phyloP scores from a whole-genome alignment of 2,329 filamentous ascomycete genomes.

The Sarocladiaceae sp. region DNA sequence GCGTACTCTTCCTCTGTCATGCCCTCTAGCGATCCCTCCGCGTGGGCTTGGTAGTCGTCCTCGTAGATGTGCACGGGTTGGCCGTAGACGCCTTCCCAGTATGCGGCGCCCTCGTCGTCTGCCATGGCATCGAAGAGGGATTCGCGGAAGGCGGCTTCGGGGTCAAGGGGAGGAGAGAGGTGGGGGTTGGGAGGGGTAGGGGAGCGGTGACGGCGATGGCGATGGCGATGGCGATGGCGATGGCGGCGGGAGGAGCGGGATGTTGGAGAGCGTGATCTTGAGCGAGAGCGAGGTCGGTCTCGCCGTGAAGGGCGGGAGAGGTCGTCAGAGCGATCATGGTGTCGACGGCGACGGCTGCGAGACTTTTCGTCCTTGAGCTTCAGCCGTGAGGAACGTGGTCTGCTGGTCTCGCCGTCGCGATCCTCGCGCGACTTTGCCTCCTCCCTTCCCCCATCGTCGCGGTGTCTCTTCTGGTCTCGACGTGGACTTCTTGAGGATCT shows the following conservation, averaged over 20 bases:
- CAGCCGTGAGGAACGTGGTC: slow-evolving; percentile 24
- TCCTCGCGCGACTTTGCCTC: slow-evolving; percentile 1
- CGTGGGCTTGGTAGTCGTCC: slow-evolving; percentile 21
- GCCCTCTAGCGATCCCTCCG: slow-evolving; percentile 55
- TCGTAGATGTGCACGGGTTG: slow-evolving; percentile 84
- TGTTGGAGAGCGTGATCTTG: slow-evolving; percentile 15
- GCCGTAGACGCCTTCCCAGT: slow-evolving; percentile 95
- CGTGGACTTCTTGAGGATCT: background rate
- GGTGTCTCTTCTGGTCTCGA: background rate
- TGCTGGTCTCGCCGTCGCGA: slow-evolving; percentile 11
- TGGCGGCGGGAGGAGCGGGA: slow-evolving; percentile 20
- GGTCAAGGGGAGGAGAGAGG: slow-evolving; percentile 46
- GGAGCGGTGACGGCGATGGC: slow-evolving; percentile 31
- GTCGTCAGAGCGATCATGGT: slow-evolving; percentile 15
- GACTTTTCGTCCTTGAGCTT: slow-evolving; percentile 27
- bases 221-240: slow-evolving; percentile 18
- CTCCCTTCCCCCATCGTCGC: background rate
- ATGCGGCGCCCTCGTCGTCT: slow-evolving; percentile 90
- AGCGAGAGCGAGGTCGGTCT: slow-evolving; percentile 16
- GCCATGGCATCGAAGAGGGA: slow-evolving; percentile 95
- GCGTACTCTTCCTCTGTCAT: slow-evolving; percentile 96
- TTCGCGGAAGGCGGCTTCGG: slow-evolving; percentile 77
- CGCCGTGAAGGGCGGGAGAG: slow-evolving; percentile 14
- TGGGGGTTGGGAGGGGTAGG: slow-evolving; percentile 42
- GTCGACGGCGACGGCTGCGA: slow-evolving; percentile 17